Evolutionary conservation across 305 asterid species (phyloP).

Genomic region (Stenogyne calaminthoides): DNA sequence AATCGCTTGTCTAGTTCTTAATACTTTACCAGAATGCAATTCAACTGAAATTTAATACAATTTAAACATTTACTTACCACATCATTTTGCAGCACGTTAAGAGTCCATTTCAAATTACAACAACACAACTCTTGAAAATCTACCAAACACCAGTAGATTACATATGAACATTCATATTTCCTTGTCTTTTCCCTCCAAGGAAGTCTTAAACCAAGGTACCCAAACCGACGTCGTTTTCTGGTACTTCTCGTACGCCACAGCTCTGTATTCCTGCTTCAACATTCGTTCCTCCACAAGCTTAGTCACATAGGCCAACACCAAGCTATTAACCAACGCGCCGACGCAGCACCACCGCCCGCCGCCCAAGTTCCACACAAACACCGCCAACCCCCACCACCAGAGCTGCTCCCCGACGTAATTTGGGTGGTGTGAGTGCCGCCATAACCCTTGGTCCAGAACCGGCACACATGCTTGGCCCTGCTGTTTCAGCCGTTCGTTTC

Average conservation of each 20-base stretch:
- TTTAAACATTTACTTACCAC: no score
- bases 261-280: conserved; percentile 68
- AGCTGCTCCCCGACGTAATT: conserved; percentile 96
- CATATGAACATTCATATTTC: conserved; percentile 40
- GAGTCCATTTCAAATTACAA: not conserved
- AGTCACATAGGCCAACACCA: conserved; percentile 80
- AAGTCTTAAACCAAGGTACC: conserved; percentile 81
- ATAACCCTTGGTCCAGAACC: conserved; percentile 69
- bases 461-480: conserved; percentile 53
- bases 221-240: conserved; percentile 73
- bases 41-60: no score
- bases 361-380: conserved; percentile 75
- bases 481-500: conserved; percentile 48
- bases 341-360: conserved; percentile 47
- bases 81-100: not conserved
- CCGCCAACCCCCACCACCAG: conserved; percentile 93
- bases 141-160: not conserved
- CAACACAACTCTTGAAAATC: not conserved
- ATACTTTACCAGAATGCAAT: no score
- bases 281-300: conserved; percentile 79
- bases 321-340: conserved; percentile 70
- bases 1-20: no score
- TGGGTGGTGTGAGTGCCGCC: conserved; percentile 85
- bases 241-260: conserved; percentile 61
- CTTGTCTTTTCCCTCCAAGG: conserved; percentile 48